Percentiles rank a stretch among this genome's conserved stretches.
phyloP scores from a whole-genome alignment of 768 basidiomycete species.

The Lentinula aciculospora region DNA sequence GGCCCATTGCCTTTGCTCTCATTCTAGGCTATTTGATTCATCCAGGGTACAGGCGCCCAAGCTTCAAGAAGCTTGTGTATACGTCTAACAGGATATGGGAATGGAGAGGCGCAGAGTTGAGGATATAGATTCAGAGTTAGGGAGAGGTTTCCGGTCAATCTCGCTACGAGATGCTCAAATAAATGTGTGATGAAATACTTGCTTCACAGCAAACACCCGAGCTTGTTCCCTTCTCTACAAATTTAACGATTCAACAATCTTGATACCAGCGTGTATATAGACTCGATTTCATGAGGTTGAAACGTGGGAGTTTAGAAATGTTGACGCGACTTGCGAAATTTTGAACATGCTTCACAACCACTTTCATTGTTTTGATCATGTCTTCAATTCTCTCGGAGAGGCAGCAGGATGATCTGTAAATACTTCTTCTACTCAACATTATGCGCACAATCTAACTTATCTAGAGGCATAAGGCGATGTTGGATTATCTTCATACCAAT shows the following conservation, averaged over 20 bases:
- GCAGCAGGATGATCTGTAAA: conserved; percentile 9
- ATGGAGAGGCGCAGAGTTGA: too few species aligned
- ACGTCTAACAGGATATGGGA: too few species aligned
- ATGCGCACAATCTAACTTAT: conserved; percentile 4
- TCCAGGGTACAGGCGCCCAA: neutral
- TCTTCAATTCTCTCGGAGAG: conserved; percentile 7
- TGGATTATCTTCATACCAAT: conserved; percentile 25
- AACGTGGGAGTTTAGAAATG: neutral
- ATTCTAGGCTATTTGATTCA: neutral
- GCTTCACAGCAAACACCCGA: too few species aligned
- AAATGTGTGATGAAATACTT: too few species aligned
- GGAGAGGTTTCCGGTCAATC: too few species aligned
- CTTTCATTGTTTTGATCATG: conserved; percentile 2
- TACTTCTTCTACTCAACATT: neutral
- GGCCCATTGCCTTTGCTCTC: neutral
- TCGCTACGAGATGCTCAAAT: too few species aligned
- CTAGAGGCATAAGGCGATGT: conserved; percentile 28
- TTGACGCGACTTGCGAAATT: neutral
- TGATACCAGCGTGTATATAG: too few species aligned
- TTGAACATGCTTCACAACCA: conserved; percentile 4
- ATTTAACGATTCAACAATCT: too few species aligned
- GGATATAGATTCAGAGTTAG: too few species aligned
- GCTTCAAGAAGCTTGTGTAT: neutral
- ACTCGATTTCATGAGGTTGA: too few species aligned
- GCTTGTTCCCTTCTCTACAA: too few species aligned